Evolutionary conservation across 176 grass and related monocot genomes (phyloP), one percentile per base, ranked within the genome.

Genomic region (Eragrostis curvula): DNA sequence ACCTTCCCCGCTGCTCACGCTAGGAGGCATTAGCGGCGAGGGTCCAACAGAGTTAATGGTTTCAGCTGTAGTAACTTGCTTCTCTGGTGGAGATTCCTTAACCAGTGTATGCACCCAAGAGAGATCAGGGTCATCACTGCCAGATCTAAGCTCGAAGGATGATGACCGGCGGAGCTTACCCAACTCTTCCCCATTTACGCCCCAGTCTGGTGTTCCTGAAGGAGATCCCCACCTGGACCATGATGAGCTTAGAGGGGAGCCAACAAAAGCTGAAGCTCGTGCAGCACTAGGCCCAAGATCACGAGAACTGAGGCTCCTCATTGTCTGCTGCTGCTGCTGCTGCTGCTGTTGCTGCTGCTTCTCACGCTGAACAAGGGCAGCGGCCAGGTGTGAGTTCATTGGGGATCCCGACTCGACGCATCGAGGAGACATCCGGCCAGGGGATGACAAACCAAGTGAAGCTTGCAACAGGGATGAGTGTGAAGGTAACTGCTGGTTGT

Each of bases 51-150:
- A 86, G 81, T 74, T 83, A 16, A 81, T 66, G 60, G 83, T 59
- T 30, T 82, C 85, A 18, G 83, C 71, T 6, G 68, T 42, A 13
- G 84, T 77, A 55, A 71, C 65, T 82, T 86, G 70, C 77, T 90
- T 93, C 74, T 93, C 90, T 61, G 90, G 84, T 68, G 90, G 90
- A 61, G 94, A 90, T 81, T 96, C 94, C 59, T 87, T 95, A 18
- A 92, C 87, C 66, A 95, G 63, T 52, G 93, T 90, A 71, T 95
- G 89, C 13, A 95, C 90, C 93, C 93, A 96, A 21, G 93, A 96
- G 21, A 96, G 67, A 79, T 96, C 93, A 20, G 90, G 93, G 46
- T 96, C 93, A 42, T 93, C 93, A 15, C 79, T 58, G 48, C 77
- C 86, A 73, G 65, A 90, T 23, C 79, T 80, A 78, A 89, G 64